Evolutionary conservation across 2,329 filamentous ascomycete genomes (phyloP).

Genomic region (Paraphoma chrysanthemicola): DNA sequence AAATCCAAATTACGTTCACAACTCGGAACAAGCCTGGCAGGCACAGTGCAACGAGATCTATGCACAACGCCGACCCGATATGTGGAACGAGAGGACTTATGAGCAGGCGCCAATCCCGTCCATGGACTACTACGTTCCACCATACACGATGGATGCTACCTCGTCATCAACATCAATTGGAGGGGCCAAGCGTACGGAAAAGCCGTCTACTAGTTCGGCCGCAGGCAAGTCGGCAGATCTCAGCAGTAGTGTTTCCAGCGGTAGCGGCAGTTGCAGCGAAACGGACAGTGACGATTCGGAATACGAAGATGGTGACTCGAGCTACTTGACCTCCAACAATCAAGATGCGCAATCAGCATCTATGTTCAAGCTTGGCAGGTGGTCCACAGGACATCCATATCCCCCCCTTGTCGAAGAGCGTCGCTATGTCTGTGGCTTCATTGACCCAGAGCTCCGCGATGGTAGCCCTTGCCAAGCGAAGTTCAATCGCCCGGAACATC

Average conservation of each 20-base stretch:
- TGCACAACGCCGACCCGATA: background rate
- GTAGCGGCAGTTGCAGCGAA: background rate
- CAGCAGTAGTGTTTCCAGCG: background rate
- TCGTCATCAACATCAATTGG: background rate
- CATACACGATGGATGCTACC: background rate
- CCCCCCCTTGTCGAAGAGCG: conserved; percentile 8
- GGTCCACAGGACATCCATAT: conserved; percentile 3
- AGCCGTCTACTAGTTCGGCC: background rate
- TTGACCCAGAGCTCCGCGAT: background rate
- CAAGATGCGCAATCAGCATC: background rate
- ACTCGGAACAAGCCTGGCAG: conserved; percentile 4
- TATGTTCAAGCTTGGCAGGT: conserved; percentile 21
- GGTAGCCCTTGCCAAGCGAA: conserved; percentile 5
- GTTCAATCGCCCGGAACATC: conserved; percentile 29
- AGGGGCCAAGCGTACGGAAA: background rate
- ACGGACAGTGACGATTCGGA: conserved; percentile 3
- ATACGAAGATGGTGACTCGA: conserved; percentile 1
- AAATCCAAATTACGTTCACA: background rate
- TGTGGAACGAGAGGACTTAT: background rate
- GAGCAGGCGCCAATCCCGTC: background rate
- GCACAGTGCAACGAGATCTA: background rate
- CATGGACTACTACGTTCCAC: background rate
- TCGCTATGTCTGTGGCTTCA: conserved; percentile 11
- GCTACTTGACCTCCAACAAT: background rate
- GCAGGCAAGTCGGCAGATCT: background rate